Conservation (phyloP, 345 rosid species). For the Eucalyptus microcorys region DNA sequence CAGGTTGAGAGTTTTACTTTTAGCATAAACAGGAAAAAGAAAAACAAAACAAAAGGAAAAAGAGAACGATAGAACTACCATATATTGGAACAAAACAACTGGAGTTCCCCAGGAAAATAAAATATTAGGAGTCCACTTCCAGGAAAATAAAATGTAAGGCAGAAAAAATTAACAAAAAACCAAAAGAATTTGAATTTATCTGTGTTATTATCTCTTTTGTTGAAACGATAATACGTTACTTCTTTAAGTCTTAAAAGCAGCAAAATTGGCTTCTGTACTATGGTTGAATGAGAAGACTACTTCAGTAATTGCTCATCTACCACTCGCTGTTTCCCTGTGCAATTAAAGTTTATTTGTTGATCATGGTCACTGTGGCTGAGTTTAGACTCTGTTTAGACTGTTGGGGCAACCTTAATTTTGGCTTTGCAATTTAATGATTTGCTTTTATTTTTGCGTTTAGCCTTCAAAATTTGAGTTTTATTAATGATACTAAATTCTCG, state of each 20-base stretch:
- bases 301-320: not conserved
- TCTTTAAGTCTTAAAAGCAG: not conserved
- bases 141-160: not conserved
- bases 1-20: not conserved
- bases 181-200: not conserved
- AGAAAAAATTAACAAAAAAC: not conserved
- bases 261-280: not conserved
- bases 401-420: not conserved
- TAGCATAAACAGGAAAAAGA: not conserved
- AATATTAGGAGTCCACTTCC: not conserved
- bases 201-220: not conserved
- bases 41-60: not conserved
- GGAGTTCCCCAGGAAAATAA: not conserved
- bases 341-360: not conserved
- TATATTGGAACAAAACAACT: not conserved
- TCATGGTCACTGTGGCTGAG: not conserved
- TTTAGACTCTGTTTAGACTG: not conserved
- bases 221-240: not conserved
- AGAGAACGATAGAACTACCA: not conserved
- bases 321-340: not conserved
- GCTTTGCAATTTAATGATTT: not conserved
- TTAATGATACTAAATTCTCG: not conserved
- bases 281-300: not conserved
- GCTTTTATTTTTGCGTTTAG: not conserved
- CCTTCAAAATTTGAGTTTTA: not conserved